These are phyloP conservation scores for Stylosanthes scabra DNA, from an alignment of 331 rosid species.

Conservation along the genomic window DNA sequence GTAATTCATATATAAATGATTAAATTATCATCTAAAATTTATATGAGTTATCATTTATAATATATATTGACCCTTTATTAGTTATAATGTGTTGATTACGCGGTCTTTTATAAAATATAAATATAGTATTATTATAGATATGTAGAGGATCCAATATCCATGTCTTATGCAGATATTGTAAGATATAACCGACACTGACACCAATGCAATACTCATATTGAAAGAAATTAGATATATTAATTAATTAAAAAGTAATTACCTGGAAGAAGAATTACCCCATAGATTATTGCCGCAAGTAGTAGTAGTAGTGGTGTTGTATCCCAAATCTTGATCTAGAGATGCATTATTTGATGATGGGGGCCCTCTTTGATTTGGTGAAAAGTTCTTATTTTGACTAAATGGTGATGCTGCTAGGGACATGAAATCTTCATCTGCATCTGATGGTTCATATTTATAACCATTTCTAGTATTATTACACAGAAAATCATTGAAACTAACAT, in stretches of 20 bases:
- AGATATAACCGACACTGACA: conserved; percentile 24
- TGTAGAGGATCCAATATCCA: conserved; percentile 35
- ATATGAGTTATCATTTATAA: no score
- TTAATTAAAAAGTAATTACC: conserved; percentile 49
- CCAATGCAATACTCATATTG: background rate
- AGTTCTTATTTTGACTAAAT: conserved; percentile 49
- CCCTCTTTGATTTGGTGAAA: conserved; percentile 52
- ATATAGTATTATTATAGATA: background rate
- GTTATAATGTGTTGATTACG: no score
- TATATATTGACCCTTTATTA: no score
- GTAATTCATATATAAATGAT: no score
- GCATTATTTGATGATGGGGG: conserved; percentile 35
- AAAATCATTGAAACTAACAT: background rate
- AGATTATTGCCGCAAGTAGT: conserved; percentile 45
- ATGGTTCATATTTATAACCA: background rate
- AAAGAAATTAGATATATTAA: background rate
- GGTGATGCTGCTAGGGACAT: conserved; percentile 57
- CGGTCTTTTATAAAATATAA: no score
- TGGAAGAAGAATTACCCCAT: conserved; percentile 78
- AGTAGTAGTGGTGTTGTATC: conserved; percentile 5
- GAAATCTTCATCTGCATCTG: conserved; percentile 89
- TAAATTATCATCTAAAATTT: no score
- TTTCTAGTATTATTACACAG: background rate
- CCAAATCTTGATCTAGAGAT: conserved; percentile 52
- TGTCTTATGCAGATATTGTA: conserved; percentile 33